phyloP scores from a whole-genome alignment of 1,139 yeast species.

The Suhomyces taliae region DNA sequence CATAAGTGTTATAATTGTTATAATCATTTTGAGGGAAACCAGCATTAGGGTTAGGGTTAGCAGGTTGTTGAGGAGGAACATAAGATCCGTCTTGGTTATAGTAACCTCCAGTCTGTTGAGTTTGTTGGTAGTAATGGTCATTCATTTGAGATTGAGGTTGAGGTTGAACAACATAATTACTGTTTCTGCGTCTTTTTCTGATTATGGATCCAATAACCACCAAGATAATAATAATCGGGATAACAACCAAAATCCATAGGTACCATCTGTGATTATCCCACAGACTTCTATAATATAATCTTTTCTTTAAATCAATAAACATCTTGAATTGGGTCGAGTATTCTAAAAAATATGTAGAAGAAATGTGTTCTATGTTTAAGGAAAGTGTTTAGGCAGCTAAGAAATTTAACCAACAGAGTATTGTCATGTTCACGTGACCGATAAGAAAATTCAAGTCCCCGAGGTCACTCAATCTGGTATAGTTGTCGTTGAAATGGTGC shows the following conservation, averaged over 20 bases:
- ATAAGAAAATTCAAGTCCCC: neutral
- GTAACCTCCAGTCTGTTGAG: conserved; percentile 17
- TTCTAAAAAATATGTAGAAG: no score
- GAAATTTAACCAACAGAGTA: neutral
- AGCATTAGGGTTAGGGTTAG: neutral
- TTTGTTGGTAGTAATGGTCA: conserved; percentile 17
- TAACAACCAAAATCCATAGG: conserved; percentile 15
- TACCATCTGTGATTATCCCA: conserved; percentile 16
- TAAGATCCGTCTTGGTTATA: conserved; percentile 6
- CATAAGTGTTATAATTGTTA: neutral
- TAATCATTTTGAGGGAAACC: conserved; percentile 7
- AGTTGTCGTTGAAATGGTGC: no score
- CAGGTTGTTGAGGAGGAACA: conserved; percentile 11
- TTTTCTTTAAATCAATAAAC: conserved; percentile 8
- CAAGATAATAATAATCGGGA: conserved; percentile 14
- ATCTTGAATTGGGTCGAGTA: neutral
- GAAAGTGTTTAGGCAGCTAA: neutral
- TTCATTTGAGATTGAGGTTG: conserved; percentile 1
- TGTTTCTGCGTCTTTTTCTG: conserved; percentile 13
- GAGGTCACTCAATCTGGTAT: neutral
- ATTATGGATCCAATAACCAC: conserved; percentile 8
- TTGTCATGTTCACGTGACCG: neutral
- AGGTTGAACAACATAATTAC: conserved; percentile 4
- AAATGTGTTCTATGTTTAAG: no score
- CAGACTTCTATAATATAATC: conserved; percentile 8